Evolutionary conservation across 2,329 filamentous ascomycete species (phyloP).

Genomic region (Aureobasidium sp.): DNA sequence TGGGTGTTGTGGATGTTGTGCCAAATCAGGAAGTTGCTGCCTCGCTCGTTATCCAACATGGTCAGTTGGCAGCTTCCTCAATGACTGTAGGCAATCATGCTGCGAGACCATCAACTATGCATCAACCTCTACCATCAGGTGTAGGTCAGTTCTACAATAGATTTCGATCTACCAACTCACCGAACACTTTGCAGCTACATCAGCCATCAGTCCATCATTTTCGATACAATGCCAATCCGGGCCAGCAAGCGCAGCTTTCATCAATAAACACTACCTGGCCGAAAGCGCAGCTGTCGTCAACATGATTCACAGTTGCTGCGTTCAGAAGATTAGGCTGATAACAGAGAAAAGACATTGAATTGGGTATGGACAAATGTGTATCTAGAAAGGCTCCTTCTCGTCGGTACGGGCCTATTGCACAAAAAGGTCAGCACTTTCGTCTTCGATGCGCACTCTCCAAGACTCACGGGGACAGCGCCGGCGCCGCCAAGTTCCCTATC

Average conservation of each 20-base stretch:
- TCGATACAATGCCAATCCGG: not conserved
- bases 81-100: not conserved
- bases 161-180: not conserved
- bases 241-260: not conserved
- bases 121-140: not conserved
- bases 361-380: slow-evolving; percentile 14
- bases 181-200: too few relatives aligned
- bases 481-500: slow-evolving; percentile 44
- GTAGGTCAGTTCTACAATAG: not conserved
- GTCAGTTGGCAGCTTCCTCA: not conserved
- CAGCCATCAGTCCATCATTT: not conserved
- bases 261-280: not conserved
- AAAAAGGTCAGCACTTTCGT: not conserved
- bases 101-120: not conserved
- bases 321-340: not conserved
- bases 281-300: not conserved
- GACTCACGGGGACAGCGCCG: slow-evolving; percentile 34
- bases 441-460: not conserved
- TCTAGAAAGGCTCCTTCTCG: slow-evolving; percentile 7
- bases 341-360: slow-evolving; percentile 14
- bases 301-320: not conserved
- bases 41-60: not conserved
- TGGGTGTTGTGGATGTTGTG: not conserved
- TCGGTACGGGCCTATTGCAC: not conserved
- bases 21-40: not conserved